Evolutionary conservation across 768 basidiomycete species (phyloP).

Genomic region (Mycena haematopus): DNA sequence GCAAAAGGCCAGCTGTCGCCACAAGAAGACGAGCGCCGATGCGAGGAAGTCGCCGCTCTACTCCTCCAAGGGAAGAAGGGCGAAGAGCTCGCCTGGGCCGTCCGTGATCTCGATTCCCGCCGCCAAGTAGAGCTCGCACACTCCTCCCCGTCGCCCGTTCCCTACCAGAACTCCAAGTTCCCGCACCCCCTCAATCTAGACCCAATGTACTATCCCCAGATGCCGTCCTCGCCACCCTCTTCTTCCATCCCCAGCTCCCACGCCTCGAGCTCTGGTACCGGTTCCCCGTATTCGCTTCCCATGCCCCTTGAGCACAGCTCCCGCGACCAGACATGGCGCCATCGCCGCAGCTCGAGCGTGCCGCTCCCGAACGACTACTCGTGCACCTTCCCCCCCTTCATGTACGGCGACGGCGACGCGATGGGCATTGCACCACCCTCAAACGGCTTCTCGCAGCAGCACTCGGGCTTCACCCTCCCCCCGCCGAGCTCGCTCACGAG

Average conservation of each 20-base stretch:
- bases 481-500: constrained; percentile 53
- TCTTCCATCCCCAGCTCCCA: constrained; percentile 28
- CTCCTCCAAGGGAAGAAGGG: constrained; percentile 75
- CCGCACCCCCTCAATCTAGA: constrained; percentile 28
- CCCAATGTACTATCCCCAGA: constrained; percentile 26
- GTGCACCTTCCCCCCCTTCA: constrained; percentile 27
- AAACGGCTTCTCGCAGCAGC: constrained; percentile 46
- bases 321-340: constrained; percentile 37
- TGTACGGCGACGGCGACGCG: constrained; percentile 31
- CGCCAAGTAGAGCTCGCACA: constrained; percentile 31
- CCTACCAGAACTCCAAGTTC: constrained; percentile 25
- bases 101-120: constrained; percentile 56
- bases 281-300: constrained; percentile 29
- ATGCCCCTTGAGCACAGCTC: constrained; percentile 10
- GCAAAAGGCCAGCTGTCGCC: constrained; percentile 43
- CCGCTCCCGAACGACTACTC: constrained; percentile 56
- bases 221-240: constrained; percentile 19
- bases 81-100: constrained; percentile 66
- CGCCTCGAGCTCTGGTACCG: constrained; percentile 18
- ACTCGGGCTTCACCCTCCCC: constrained; percentile 41
- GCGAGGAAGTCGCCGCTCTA: constrained; percentile 70
- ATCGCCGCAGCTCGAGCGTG: constrained; percentile 67
- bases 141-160: constrained; percentile 16
- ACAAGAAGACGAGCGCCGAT: constrained; percentile 66
- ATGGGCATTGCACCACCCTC: constrained; percentile 31